Evolutionary conservation across 208 protist species (phyloP).

Genomic region (Herpetomonas tarakana): DNA sequence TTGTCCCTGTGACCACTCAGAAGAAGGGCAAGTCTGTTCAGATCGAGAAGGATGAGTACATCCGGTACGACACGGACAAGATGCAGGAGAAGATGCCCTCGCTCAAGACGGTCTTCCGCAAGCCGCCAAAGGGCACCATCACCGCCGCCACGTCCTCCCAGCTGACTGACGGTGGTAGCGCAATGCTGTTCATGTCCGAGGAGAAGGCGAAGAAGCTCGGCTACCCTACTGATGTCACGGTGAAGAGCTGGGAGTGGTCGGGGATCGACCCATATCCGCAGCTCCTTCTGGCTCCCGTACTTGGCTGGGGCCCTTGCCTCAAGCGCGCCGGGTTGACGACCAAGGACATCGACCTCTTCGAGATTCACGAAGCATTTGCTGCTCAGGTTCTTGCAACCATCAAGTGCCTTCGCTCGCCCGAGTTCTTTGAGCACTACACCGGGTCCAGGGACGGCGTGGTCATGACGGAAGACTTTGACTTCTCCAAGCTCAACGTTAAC

Average conservation of each 20-base stretch:
- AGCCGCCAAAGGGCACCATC: conserved; percentile 63
- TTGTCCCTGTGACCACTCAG: conserved; percentile 46
- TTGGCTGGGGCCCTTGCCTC: conserved; percentile 70
- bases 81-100: conserved; percentile 63
- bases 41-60: conserved; percentile 60
- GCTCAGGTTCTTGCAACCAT: conserved; percentile 84
- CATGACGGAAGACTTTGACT: conserved; percentile 43
- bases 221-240: conserved; percentile 61
- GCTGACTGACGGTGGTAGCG: conserved; percentile 79
- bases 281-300: conserved; percentile 77
- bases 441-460: conserved; percentile 27
- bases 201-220: conserved; percentile 74
- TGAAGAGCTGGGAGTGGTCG: conserved; percentile 71
- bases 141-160: conserved; percentile 75
- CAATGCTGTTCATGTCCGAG: conserved; percentile 85
- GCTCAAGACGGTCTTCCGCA: conserved; percentile 77
- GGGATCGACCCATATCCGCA: conserved; percentile 87
- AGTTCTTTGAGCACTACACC: conserved; percentile 69
- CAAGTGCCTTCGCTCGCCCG: conserved; percentile 56
- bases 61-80: conserved; percentile 52
- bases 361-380: conserved; percentile 90
- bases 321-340: conserved; percentile 63
- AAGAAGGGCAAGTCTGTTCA: conserved; percentile 36
- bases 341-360: conserved; percentile 83
- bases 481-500: conserved; percentile 77